Conservation (phyloP, 495 filamentous ascomycete species). For the Aspergillus asperescens region DNA sequence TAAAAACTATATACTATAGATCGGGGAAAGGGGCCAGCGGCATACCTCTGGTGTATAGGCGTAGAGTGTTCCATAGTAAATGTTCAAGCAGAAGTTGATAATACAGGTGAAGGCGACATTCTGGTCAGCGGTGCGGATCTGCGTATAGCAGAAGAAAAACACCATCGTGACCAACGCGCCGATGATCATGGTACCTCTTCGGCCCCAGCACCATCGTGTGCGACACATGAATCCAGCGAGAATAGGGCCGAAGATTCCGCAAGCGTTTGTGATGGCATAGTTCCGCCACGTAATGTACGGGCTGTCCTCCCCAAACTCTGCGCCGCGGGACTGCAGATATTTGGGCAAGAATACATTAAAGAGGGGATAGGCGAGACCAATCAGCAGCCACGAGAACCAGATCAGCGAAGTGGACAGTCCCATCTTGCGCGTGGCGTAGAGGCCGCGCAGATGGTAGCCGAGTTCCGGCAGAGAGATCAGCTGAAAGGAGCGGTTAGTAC, state of each 20-base stretch:
- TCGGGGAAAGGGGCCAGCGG: not conserved
- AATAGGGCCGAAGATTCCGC: slow-evolving; percentile 59
- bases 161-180: slow-evolving; percentile 56
- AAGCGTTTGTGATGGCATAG: slow-evolving; percentile 62
- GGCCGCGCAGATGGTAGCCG: slow-evolving; percentile 52
- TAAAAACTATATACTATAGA: not conserved
- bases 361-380: slow-evolving; percentile 63
- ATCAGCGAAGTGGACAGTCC: slow-evolving; percentile 57
- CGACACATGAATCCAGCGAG: slow-evolving; percentile 61
- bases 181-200: slow-evolving; percentile 62
- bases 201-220: slow-evolving; percentile 48
- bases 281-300: slow-evolving; percentile 62
- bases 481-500: slow-evolving; percentile 27
- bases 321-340: slow-evolving; percentile 45
- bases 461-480: slow-evolving; percentile 47
- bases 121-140: slow-evolving; percentile 52
- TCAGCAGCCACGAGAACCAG: slow-evolving; percentile 65
- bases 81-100: slow-evolving; percentile 62
- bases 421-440: slow-evolving; percentile 58
- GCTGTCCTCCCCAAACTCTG: slow-evolving; percentile 38
- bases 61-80: slow-evolving; percentile 70
- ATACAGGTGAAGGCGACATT: slow-evolving; percentile 61
- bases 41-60: slow-evolving; percentile 50
- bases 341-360: slow-evolving; percentile 63
- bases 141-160: slow-evolving; percentile 68